Evolutionary conservation across 306 rosid species (phyloP).

Genomic region (Ceratonia siliqua): DNA sequence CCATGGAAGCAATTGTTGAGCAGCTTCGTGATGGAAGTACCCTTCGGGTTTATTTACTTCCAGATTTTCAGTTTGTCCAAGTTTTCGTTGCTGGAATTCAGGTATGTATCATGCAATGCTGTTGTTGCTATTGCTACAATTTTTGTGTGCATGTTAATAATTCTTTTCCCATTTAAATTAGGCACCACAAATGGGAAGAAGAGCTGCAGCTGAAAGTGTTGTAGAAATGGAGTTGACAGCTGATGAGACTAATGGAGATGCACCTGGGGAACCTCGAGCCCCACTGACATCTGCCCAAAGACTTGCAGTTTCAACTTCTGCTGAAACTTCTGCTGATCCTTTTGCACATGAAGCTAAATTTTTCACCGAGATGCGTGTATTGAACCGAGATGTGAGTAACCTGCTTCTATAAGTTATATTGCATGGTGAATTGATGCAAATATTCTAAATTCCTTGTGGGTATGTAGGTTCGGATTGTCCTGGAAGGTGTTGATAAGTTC

Average conservation of each 20-base stretch:
- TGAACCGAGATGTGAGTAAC: conserved; percentile 76
- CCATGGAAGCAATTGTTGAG: conserved; percentile 94
- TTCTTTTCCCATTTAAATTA: conserved; percentile 34
- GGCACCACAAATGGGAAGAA: conserved; percentile 97
- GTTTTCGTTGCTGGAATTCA: conserved; percentile 95
- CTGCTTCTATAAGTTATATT: conserved; percentile 17
- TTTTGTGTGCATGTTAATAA: conserved; percentile 6
- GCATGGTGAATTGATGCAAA: conserved; percentile 13
- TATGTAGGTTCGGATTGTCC: conserved; percentile 82
- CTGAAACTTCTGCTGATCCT: conserved; percentile 71
- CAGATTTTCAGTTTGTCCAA: conserved; percentile 97
- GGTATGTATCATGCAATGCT: conserved; percentile 46
- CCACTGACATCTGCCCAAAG: conserved; percentile 95
- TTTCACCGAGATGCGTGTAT: conserved; percentile 93
- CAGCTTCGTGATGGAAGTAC: conserved; percentile 99
- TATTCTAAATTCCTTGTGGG: conserved; percentile 44
- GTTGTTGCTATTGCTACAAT: conserved; percentile 12
- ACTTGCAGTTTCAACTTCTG: conserved; percentile 72
- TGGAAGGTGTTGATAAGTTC: conserved; percentile 95
- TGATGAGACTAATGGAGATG: conserved; percentile 70
- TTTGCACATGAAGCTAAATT: conserved; percentile 87
- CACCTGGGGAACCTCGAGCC: conserved; percentile 66
- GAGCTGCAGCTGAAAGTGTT: conserved; percentile 60
- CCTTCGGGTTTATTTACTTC: conserved; percentile 86
- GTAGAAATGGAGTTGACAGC: conserved; percentile 56